Evolutionary conservation across 129 eudicot genomes (phyloP), one percentile per base, ranked within the genome.

Genomic region (Erigeron canadensis): DNA sequence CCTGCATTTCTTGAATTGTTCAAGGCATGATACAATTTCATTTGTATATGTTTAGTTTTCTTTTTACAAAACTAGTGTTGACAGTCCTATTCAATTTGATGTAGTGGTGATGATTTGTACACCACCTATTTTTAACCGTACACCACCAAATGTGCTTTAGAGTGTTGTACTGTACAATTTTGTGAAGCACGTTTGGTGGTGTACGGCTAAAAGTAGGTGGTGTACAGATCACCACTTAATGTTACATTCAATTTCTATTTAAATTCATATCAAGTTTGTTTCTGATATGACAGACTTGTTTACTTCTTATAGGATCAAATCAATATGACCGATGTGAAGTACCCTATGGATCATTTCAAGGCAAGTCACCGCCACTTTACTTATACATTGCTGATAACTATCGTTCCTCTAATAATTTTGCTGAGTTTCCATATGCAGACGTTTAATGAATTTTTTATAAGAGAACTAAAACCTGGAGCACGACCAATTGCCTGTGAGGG

Each of bases 401-500:
- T 41, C 11, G 12, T 57, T 57, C 21, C 63, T 55, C 61, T 57
- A 21, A 57, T 57, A 19, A 9, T 57, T 9, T 57, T 51, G 2
- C 1, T 57, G 10, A 56, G 12, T 40, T 63, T 41, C 40, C 15
- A 11, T 63, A 23, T 82, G 95, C 96, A 93, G 98, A 93, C 98
- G 28, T 93, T 93, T 69, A 93, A 93, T 54, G 98, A 93, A n/a
- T 89, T 93, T 72, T 93, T 93, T 70, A 86, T 84, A 80, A 85
- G 98, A 84, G 98, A 93, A 80, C 81, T 93, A 65, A 89, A 87
- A 79, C 90, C 84, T 39, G 98, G 90, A 39, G 95, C 86, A 68
- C 75, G 98, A 71, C 96, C 96, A 51, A 77, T 93, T 79, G 82
- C 85, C 43, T 76, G 44, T 45, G 28, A 51, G 73, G 96, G 86